Percentiles rank a stretch among this genome's conserved stretches.
phyloP scores from a whole-genome alignment of 768 basidiomycete genomes.

The Boletales sp. region DNA sequence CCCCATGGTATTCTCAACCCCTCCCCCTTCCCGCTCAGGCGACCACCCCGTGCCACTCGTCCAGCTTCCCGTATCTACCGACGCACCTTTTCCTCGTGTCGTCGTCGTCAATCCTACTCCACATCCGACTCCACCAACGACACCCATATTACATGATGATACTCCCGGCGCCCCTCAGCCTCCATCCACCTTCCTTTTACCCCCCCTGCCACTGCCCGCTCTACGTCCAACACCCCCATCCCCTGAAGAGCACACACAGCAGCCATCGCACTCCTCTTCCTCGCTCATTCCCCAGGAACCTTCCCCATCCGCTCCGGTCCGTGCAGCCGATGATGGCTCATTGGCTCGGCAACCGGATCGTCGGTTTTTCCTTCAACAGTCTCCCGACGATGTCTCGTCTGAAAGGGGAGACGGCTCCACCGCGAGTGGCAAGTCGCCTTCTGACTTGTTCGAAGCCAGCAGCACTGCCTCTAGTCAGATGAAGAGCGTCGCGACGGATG shows the following conservation, averaged over 20 bases:
- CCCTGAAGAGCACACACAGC: background rate
- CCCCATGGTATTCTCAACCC: constrained; percentile 4
- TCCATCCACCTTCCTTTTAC: constrained; percentile 26
- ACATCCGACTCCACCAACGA: constrained; percentile 74
- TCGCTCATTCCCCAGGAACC: constrained; percentile 3
- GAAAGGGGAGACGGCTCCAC: constrained; percentile 32
- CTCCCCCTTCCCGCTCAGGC: constrained; percentile 10
- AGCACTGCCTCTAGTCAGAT: constrained; percentile 34
- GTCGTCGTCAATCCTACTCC: constrained; percentile 76
- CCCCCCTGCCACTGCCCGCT: constrained; percentile 26
- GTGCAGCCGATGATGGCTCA: constrained; percentile 20
- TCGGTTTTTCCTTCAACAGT: constrained; percentile 44
- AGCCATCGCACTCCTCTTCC: constrained; percentile 20
- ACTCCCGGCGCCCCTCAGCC: constrained; percentile 22
- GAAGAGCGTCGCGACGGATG: constrained; percentile 20
- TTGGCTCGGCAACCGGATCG: constrained; percentile 37
- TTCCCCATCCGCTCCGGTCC: constrained; percentile 3
- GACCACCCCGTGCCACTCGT: constrained; percentile 25
- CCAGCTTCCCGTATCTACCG: constrained; percentile 21
- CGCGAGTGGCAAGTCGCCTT: constrained; percentile 32
- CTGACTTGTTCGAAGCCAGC: constrained; percentile 32
- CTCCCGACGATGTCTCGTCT: constrained; percentile 37
- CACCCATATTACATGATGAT: constrained; percentile 43
- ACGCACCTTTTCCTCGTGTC: constrained; percentile 47
- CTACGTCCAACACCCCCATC: constrained; percentile 8